phyloP scores from a whole-genome alignment of 331 rosid species.

The Malus hybrid region DNA sequence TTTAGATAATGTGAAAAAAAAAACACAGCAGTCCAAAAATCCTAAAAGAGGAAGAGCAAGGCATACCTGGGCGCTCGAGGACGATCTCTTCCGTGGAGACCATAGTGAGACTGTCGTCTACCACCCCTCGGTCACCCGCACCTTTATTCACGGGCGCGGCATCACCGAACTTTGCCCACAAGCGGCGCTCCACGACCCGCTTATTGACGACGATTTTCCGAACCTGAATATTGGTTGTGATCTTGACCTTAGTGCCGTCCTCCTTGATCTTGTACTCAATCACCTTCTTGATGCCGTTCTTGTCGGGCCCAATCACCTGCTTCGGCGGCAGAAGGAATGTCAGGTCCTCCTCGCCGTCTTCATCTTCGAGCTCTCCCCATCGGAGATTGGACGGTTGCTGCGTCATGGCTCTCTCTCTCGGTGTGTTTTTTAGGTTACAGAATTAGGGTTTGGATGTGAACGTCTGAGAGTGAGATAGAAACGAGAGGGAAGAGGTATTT shows the following conservation, averaged over 20 bases:
- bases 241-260: conserved; percentile 70
- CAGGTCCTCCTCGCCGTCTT: conserved; percentile 59
- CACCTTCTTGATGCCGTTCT: conserved; percentile 65
- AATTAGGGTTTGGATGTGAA: too few species aligned
- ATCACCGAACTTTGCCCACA: conserved; percentile 86
- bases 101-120: conserved; percentile 57
- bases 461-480: too few species aligned
- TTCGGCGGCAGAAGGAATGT: conserved; percentile 64
- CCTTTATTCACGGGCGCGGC: conserved; percentile 12
- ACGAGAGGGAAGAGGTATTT: too few species aligned
- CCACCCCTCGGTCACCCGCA: conserved; percentile 56
- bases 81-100: conserved; percentile 85
- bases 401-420: conserved; percentile 6
- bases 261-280: conserved; percentile 72
- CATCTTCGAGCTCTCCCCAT: conserved; percentile 84
- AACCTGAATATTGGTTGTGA: conserved; percentile 59
- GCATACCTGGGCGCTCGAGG: conserved; percentile 73
- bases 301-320: conserved; percentile 69
- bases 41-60: background rate
- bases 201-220: conserved; percentile 83
- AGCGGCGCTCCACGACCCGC: conserved; percentile 68
- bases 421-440: too few species aligned
- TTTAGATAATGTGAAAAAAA: too few species aligned
- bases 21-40: background rate
- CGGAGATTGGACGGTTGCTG: conserved; percentile 40